Conservation (phyloP, 768 basidiomycete species). For the Lactarius sp. region DNA sequence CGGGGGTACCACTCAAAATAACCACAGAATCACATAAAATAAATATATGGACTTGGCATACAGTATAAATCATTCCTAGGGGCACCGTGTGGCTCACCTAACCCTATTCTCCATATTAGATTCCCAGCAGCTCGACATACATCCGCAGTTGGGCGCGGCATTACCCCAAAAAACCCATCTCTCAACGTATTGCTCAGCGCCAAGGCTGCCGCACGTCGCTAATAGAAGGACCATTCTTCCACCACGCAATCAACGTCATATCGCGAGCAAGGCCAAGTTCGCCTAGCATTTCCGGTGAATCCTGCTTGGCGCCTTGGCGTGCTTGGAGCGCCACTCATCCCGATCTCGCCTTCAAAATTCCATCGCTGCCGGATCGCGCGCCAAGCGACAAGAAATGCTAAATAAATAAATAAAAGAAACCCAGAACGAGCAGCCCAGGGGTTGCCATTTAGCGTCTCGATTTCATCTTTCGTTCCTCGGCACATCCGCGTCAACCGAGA, state of each 20-base stretch:
- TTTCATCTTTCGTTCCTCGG: not conserved
- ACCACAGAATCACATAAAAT: not conserved
- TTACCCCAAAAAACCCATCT: too few relatives aligned
- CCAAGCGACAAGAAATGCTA: conserved; percentile 43
- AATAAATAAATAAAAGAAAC: not conserved
- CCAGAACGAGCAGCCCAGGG: not conserved
- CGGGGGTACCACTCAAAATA: not conserved
- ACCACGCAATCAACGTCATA: conserved; percentile 65
- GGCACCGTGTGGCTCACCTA: too few relatives aligned
- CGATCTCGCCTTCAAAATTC: conserved; percentile 16
- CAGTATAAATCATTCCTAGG: not conserved
- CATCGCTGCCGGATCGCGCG: conserved; percentile 32
- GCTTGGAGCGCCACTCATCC: conserved; percentile 23
- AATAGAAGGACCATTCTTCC: conserved; percentile 61
- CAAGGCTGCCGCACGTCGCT: conserved; percentile 1
- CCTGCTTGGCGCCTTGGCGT: conserved; percentile 22
- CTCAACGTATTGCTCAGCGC: not conserved
- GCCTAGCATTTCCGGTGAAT: conserved; percentile 14
- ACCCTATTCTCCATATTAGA: too few relatives aligned
- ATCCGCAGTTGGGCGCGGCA: too few relatives aligned
- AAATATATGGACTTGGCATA: not conserved
- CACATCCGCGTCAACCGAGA: not conserved
- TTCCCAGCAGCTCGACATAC: too few relatives aligned
- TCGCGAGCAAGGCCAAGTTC: conserved; percentile 42
- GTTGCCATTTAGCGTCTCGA: not conserved